Conservation (phyloP, 768 basidiomycete species). For the Leccinum rimulosum region DNA sequence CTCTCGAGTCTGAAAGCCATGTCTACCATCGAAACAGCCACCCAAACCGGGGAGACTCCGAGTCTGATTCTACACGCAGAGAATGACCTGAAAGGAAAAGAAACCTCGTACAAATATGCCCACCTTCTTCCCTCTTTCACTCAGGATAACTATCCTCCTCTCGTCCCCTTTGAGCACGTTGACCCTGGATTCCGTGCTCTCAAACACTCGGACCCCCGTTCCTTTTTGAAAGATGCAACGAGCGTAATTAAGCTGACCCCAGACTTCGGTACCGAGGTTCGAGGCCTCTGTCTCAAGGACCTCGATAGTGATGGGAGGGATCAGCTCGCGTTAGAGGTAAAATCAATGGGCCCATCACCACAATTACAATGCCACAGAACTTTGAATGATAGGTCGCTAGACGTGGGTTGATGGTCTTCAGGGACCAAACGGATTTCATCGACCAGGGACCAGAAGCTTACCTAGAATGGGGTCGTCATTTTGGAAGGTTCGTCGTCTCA, state of each 20-base stretch:
- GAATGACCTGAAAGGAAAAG: slow-evolving; percentile 5
- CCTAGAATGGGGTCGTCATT: slow-evolving; percentile 67
- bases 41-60: background rate
- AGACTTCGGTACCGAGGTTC: slow-evolving; percentile 69
- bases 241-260: slow-evolving; percentile 67
- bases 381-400: slow-evolving; percentile 54
- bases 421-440: slow-evolving; percentile 75
- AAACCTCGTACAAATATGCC: slow-evolving; percentile 54
- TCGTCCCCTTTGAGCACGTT: slow-evolving; percentile 69
- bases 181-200: slow-evolving; percentile 77
- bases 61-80: slow-evolving; percentile 8
- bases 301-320: slow-evolving; percentile 61
- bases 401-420: slow-evolving; percentile 70
- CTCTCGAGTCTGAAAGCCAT: background rate
- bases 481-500: slow-evolving; percentile 48
- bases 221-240: slow-evolving; percentile 63
- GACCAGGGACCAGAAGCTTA: slow-evolving; percentile 66
- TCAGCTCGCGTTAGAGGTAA: slow-evolving; percentile 68
- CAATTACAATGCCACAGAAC: slow-evolving; percentile 4
- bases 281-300: slow-evolving; percentile 61
- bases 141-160: slow-evolving; percentile 57
- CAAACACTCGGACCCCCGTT: slow-evolving; percentile 58
- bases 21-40: slow-evolving; percentile 17
- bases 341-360: slow-evolving; percentile 5
- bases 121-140: slow-evolving; percentile 70